These are phyloP conservation scores for Colletotrichum shisoi DNA, from an alignment of 2,329 filamentous ascomycete genomes.

Conservation along the genomic window DNA sequence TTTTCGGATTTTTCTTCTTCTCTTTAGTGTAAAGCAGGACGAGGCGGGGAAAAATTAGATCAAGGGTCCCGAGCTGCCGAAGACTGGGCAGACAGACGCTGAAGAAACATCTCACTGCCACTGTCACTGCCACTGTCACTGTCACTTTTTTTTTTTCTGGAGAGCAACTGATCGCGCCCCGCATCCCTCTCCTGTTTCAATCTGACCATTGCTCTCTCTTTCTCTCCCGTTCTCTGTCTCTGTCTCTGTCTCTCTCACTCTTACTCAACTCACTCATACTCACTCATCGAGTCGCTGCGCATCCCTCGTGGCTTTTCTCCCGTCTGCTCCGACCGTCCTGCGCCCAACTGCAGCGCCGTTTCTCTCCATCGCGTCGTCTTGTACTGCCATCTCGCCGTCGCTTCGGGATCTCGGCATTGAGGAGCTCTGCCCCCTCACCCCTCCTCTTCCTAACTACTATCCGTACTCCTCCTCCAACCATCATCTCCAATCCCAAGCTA, in stretches of 20 bases:
- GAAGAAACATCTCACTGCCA: slow-evolving; percentile 3
- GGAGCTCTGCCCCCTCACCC: not conserved
- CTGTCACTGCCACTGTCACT: not conserved
- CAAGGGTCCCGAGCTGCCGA: slow-evolving; percentile 28
- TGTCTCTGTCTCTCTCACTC: not conserved
- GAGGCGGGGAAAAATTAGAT: not conserved
- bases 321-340: not conserved
- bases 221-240: not conserved
- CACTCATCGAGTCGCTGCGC: too few species aligned
- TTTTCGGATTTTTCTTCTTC: not conserved
- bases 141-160: not conserved
- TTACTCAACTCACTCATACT: too few species aligned
- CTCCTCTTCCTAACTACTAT: not conserved
- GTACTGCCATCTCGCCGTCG: slow-evolving; percentile 16
- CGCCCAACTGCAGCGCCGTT: not conserved
- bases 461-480: not conserved
- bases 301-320: not conserved
- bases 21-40: not conserved
- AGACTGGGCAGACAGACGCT: slow-evolving; percentile 1
- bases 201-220: not conserved
- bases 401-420: slow-evolving; percentile 31
- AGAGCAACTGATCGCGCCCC: not conserved
- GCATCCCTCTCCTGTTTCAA: slow-evolving; percentile 10
- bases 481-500: slow-evolving; percentile 8
- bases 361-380: slow-evolving; percentile 3